phyloP scores from a whole-genome alignment of 2,329 filamentous ascomycete species.

The Ilyonectria sp. region DNA sequence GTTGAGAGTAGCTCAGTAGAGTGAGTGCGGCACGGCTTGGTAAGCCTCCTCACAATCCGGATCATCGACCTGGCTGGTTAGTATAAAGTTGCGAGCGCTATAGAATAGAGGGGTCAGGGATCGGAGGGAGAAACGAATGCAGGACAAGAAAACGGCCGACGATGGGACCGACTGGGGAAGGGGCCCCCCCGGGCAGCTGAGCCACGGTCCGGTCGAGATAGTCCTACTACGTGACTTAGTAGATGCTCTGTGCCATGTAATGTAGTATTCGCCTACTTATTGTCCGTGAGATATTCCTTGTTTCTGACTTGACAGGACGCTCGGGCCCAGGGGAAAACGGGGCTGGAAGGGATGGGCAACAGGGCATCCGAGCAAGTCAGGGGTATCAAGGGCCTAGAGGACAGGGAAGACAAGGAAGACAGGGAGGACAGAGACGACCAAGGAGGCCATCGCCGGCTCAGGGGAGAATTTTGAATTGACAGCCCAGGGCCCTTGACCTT shows the following conservation, averaged over 20 bases:
- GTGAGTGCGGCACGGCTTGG: neutral
- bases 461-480: constrained; percentile 17
- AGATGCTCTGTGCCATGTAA: constrained; percentile 7
- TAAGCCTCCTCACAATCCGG: constrained; percentile 7
- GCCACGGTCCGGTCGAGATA: constrained; percentile 33
- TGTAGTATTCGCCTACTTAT: constrained; percentile 1
- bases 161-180: constrained; percentile 47
- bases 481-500: constrained; percentile 29
- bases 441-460: neutral
- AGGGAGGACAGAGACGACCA: neutral
- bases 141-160: constrained; percentile 45
- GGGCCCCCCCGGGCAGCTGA: constrained; percentile 29
- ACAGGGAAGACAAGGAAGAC: neutral
- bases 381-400: neutral
- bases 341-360: neutral
- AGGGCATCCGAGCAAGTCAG: constrained; percentile 19
- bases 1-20: neutral
- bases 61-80: constrained; percentile 21
- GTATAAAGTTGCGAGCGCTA: neutral
- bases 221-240: neutral
- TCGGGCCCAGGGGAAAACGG: constrained; percentile 38
- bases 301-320: constrained; percentile 45
- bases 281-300: constrained; percentile 1
- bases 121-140: constrained; percentile 27
- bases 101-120: constrained; percentile 3